phyloP scores from a whole-genome alignment of 768 basidiomycete species.

The Boletus insuetus region DNA sequence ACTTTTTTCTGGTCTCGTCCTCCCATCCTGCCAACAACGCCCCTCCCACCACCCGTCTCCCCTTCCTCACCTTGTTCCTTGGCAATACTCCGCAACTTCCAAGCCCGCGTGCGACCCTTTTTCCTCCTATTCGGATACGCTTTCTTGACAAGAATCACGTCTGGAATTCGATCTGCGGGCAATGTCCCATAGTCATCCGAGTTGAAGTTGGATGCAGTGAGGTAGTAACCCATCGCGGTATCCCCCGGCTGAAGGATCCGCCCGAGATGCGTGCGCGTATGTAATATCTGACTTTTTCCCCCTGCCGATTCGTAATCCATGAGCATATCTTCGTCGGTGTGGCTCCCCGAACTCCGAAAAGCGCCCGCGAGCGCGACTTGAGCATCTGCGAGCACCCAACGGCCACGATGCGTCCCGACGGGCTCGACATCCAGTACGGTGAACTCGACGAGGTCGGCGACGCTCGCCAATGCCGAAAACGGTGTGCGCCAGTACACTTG shows the following conservation, averaged over 20 bases:
- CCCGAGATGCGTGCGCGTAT: constrained; percentile 96
- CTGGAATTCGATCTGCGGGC: constrained; percentile 68
- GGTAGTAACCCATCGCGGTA: constrained; percentile 85
- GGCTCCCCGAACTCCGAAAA: constrained; percentile 53
- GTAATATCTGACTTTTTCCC: constrained; percentile 74
- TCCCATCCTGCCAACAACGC: constrained; percentile 87
- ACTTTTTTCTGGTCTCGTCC: constrained; percentile 90
- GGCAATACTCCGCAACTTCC: constrained; percentile 90
- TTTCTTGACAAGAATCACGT: constrained; percentile 93
- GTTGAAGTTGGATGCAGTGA: constrained; percentile 91
- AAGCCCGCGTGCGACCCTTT: constrained; percentile 80
- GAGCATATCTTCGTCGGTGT: constrained; percentile 46
- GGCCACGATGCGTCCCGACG: constrained; percentile 64
- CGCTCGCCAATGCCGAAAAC: constrained; percentile 78
- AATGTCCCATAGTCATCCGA: constrained; percentile 78
- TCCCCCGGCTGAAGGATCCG: constrained; percentile 93
- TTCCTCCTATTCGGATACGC: constrained; percentile 91
- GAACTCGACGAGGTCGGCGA: constrained; percentile 90
- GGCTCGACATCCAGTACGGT: constrained; percentile 93
- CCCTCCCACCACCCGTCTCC: constrained; percentile 71
- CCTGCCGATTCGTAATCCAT: constrained; percentile 65
- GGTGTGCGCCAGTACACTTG: constrained; percentile 89
- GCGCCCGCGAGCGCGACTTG: constrained; percentile 87
- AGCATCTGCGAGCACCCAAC: constrained; percentile 81
- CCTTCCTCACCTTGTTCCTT: constrained; percentile 89